phyloP scores from a whole-genome alignment of 768 basidiomycete species.

The Cystoderma amianthinum region DNA sequence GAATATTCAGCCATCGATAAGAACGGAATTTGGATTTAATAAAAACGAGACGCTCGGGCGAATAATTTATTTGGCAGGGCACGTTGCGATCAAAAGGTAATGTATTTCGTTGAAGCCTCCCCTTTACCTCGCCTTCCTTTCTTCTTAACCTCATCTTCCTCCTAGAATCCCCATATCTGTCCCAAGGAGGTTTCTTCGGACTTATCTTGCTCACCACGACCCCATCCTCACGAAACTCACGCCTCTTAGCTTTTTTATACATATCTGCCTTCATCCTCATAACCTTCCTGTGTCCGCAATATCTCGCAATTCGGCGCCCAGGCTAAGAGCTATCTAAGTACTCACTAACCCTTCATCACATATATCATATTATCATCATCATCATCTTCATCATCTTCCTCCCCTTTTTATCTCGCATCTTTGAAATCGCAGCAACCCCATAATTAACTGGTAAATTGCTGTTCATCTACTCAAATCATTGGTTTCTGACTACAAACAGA shows the following conservation, averaged over 20 bases:
- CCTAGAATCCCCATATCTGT: conserved; percentile 22
- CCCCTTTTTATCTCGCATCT: conserved; percentile 23
- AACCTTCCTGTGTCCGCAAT: conserved; percentile 13
- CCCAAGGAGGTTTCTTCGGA: conserved; percentile 12
- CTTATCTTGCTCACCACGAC: conserved; percentile 18
- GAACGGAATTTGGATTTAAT: too few relatives aligned
- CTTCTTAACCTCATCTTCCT: conserved; percentile 36
- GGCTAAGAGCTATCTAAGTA: neutral
- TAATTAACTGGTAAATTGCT: conserved; percentile 37
- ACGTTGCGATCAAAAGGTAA: conserved; percentile 76
- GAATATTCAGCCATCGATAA: too few relatives aligned
- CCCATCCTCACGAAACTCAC: conserved; percentile 53
- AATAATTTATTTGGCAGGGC: too few relatives aligned
- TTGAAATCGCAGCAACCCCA: conserved; percentile 20
- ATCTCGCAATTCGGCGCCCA: neutral
- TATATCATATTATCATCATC: conserved; percentile 7
- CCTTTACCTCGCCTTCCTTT: conserved; percentile 53
- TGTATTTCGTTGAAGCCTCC: conserved; percentile 43
- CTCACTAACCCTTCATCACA: conserved; percentile 1
- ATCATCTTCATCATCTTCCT: neutral
- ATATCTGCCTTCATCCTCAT: conserved; percentile 32
- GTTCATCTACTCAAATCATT: conserved; percentile 7
- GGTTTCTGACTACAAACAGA: conserved; percentile 15
- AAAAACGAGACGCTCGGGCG: too few relatives aligned
- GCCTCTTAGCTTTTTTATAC: conserved; percentile 47